These are phyloP conservation scores for Fusarium hainanense DNA, from an alignment of 2,329 filamentous ascomycete species.

Conservation along the genomic window DNA sequence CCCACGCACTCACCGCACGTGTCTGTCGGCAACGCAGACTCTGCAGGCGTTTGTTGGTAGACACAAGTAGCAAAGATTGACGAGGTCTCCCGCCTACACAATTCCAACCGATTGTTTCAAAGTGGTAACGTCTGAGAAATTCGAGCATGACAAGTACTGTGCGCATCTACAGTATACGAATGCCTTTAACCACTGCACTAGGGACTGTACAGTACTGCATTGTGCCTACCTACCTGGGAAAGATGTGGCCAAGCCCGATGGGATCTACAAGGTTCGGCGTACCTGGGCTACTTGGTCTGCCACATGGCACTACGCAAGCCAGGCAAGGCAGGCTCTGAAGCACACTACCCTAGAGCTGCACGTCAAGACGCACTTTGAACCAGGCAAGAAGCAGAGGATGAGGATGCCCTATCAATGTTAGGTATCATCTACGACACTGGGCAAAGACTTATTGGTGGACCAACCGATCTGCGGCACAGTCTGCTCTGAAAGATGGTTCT, in stretches of 20 bases:
- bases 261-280: constrained; percentile 15
- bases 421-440: constrained; percentile 4
- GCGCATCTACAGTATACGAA: background rate
- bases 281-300: constrained; percentile 14
- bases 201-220: background rate
- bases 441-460: constrained; percentile 15
- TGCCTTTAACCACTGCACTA: background rate
- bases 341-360: constrained; percentile 11
- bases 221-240: constrained; percentile 8
- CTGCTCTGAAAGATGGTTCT: constrained; percentile 38
- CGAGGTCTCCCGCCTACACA: constrained; percentile 18
- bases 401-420: constrained; percentile 1
- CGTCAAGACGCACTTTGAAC: background rate
- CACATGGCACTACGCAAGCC: constrained; percentile 34
- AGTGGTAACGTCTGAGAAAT: constrained; percentile 9
- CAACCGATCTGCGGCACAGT: constrained; percentile 32
- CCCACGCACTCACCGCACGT: constrained; percentile 22
- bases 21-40: constrained; percentile 13
- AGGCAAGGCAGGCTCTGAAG: constrained; percentile 1
- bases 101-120: constrained; percentile 28
- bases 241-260: background rate
- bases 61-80: constrained; percentile 38
- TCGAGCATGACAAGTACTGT: constrained; percentile 18
- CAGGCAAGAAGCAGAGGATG: background rate
- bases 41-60: constrained; percentile 8